Percentiles rank a stretch among this genome's conserved stretches.
Evolutionary conservation across 208 protist species (phyloP).

Genomic region (Endotrypanum monterogeii): DNA sequence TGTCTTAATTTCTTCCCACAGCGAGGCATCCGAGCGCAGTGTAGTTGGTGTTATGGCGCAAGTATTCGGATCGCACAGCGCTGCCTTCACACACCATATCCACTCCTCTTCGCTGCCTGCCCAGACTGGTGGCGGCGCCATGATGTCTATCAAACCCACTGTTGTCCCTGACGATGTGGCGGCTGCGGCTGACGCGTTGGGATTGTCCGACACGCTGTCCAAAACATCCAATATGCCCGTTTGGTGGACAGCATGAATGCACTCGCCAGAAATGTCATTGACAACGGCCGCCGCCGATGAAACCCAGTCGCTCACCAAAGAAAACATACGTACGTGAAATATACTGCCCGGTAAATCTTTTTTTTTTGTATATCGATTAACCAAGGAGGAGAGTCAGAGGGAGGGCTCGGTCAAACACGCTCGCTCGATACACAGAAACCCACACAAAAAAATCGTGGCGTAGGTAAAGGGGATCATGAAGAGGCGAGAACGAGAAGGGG

Average conservation of each 20-base stretch:
- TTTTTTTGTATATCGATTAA: neutral
- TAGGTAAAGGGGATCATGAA: neutral
- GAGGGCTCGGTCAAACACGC: neutral
- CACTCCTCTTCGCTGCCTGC: slow-evolving; percentile 44
- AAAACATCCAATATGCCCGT: slow-evolving; percentile 42
- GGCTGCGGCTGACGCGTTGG: neutral
- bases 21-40: slow-evolving; percentile 8
- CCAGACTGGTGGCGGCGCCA: slow-evolving; percentile 37
- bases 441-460: neutral
- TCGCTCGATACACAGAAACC: neutral
- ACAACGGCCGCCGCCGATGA: slow-evolving; percentile 44
- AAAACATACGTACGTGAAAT: slow-evolving; percentile 39
- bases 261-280: slow-evolving; percentile 40
- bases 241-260: slow-evolving; percentile 38
- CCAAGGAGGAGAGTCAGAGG: neutral
- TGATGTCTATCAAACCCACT: slow-evolving; percentile 20
- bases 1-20: slow-evolving; percentile 23
- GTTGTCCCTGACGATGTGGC: neutral
- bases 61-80: slow-evolving; percentile 40
- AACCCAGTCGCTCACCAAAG: slow-evolving; percentile 32
- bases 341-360: neutral
- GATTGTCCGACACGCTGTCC: slow-evolving; percentile 17
- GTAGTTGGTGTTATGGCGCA: slow-evolving; percentile 39
- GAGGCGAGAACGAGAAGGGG: neutral
- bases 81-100: slow-evolving; percentile 35